Conservation (phyloP, 1,139 yeast genomes). For the Geotrichum reessii region DNA sequence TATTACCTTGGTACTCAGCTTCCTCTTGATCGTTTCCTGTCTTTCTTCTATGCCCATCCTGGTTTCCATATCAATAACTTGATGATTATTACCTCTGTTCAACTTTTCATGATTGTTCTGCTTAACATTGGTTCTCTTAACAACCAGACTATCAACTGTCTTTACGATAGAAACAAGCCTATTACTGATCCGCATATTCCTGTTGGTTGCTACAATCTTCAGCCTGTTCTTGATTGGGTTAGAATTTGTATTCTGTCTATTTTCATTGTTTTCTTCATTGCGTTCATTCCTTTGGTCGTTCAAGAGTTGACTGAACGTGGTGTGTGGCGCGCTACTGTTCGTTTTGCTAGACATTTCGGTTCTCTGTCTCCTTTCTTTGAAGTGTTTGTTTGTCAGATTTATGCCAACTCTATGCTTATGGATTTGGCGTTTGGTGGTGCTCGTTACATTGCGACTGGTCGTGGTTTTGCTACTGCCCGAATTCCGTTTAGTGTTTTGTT, state of each 20-base stretch:
- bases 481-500: slow-evolving; percentile 93
- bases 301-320: slow-evolving; percentile 98
- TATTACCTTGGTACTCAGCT: slow-evolving; percentile 95
- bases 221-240: slow-evolving; percentile 92
- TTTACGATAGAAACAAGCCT: slow-evolving; percentile 78
- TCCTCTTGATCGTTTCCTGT: slow-evolving; percentile 93
- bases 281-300: slow-evolving; percentile 91
- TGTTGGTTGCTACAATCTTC: slow-evolving; percentile 86
- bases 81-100: slow-evolving; percentile 91
- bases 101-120: slow-evolving; percentile 83
- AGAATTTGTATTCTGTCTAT: slow-evolving; percentile 96
- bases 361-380: slow-evolving; percentile 96
- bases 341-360: slow-evolving; percentile 82
- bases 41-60: slow-evolving; percentile 97
- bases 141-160: slow-evolving; percentile 82
- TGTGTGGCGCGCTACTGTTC: slow-evolving; percentile 87
- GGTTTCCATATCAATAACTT: slow-evolving; percentile 98
- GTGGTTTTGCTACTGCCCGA: slow-evolving; percentile 98
- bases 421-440: slow-evolving; percentile 99
- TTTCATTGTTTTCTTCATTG: slow-evolving; percentile 96
- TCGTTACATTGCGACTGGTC: slow-evolving; percentile 96
- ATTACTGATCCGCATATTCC: slow-evolving; percentile 81
- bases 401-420: slow-evolving; percentile 82
- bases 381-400: slow-evolving; percentile 97
- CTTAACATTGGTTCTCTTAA: slow-evolving; percentile 89